These are phyloP conservation scores for Biancaea sappan DNA, from an alignment of 306 rosid genomes.

Conservation along the genomic window DNA sequence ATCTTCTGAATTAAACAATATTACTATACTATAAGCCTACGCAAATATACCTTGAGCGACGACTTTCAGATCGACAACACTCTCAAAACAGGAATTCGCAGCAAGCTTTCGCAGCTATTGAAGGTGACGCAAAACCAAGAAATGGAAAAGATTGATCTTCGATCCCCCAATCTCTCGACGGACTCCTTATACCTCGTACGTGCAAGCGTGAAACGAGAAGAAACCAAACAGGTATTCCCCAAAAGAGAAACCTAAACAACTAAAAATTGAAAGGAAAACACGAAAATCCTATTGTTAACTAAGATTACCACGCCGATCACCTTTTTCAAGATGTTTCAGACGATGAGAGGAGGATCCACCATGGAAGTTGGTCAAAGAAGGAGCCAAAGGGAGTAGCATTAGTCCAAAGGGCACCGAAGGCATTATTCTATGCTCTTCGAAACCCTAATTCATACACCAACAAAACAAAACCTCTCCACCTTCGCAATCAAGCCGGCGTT, in stretches of 20 bases:
- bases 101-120: slow-evolving; percentile 17
- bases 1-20: neutral
- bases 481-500: slow-evolving; percentile 22
- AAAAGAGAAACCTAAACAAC: slow-evolving; percentile 17
- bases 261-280: neutral
- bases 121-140: slow-evolving; percentile 30
- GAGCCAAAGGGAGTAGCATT: slow-evolving; percentile 41
- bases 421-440: slow-evolving; percentile 69
- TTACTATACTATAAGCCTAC: neutral
- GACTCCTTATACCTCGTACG: slow-evolving; percentile 21
- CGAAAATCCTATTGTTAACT: slow-evolving; percentile 55
- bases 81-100: slow-evolving; percentile 4
- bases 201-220: slow-evolving; percentile 32
- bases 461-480: slow-evolving; percentile 16
- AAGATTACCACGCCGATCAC: slow-evolving; percentile 95
- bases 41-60: slow-evolving; percentile 33
- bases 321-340: slow-evolving; percentile 68
- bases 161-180: slow-evolving; percentile 9
- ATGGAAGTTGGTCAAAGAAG: slow-evolving; percentile 52
- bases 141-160: neutral
- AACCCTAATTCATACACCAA: slow-evolving; percentile 46
- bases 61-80: neutral
- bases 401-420: slow-evolving; percentile 56
- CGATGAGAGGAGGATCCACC: slow-evolving; percentile 73
- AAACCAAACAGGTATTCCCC: slow-evolving; percentile 5